A percentile compares a stretch with the other conserved stretches of the same genome.
Conservation (phyloP, 805 yeast genomes). For the Sugiyamaella marilandica region DNA sequence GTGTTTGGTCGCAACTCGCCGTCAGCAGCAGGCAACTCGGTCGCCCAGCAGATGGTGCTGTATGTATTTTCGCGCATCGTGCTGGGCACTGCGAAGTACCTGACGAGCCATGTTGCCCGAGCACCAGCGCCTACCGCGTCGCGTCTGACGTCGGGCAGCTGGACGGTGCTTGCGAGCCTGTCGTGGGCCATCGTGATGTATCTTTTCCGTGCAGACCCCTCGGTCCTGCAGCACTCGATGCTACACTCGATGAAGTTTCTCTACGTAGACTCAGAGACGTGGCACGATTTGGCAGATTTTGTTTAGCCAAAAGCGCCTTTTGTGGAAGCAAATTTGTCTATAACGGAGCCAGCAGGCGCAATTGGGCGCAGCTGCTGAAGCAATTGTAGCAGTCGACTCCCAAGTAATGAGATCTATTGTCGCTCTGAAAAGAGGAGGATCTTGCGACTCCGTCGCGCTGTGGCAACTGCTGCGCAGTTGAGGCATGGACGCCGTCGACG, state of each 20-base stretch:
- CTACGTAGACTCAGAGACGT: constrained; percentile 54
- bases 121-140: background rate
- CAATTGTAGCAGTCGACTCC: too few relatives aligned
- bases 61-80: constrained; percentile 67
- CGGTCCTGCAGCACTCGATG: constrained; percentile 58
- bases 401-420: too few relatives aligned
- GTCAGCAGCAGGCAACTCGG: constrained; percentile 34
- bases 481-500: too few relatives aligned
- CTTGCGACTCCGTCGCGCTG: too few relatives aligned
- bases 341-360: too few relatives aligned
- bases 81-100: constrained; percentile 55
- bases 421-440: too few relatives aligned
- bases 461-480: too few relatives aligned
- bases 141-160: constrained; percentile 34
- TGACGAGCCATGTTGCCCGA: constrained; percentile 13
- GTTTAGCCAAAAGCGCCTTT: background rate
- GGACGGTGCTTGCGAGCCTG: constrained; percentile 59
- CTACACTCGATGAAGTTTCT: constrained; percentile 67
- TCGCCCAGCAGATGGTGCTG: constrained; percentile 69
- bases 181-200: constrained; percentile 75
- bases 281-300: constrained; percentile 34
- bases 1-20: constrained; percentile 37
- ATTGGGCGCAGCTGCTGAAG: too few relatives aligned
- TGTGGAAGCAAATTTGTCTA: too few relatives aligned
- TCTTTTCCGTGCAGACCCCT: constrained; percentile 59